Evolutionary conservation across 148 eudicot species (phyloP), one percentile per base, ranked within the genome.

Genomic region (Chenopodium formosanum): DNA sequence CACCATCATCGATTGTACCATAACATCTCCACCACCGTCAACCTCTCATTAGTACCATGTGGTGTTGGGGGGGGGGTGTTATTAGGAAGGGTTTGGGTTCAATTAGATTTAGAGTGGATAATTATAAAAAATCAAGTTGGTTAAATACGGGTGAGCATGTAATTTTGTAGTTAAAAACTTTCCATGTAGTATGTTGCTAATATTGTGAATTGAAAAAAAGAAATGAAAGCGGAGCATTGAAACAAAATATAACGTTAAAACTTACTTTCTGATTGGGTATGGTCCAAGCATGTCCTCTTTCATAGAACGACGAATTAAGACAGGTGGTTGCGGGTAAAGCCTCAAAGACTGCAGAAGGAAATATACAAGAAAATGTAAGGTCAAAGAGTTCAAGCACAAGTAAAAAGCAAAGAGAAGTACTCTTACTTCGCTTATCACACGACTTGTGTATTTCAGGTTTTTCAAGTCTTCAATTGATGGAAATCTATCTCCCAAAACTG

Each of bases 311-410:
- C 99, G 99, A 71, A 96, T 96, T 75, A 96, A 84, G 50, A 96
- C 98, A 70, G 99, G 99, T 69, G 99, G 99, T 75, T 95, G 99
- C 74, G 99, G 99, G 79, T 96, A 96, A 77, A 96, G 97, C 87
- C 99, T 92, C 89, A 96, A 87, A 47, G 99, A 96, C 99, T 96
- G 90, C 76, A 83, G 80, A 79, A 29, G 73, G 67, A 67, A 76
- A 77, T 9, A 65, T 76, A 67, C 9, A 48, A 22, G 31, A 66
- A 81, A 60, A 27, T 40, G 66, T 74, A 25, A 44, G 66, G 32
- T 25, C 44, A 60, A 40, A 62, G 37, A 77, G 62, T 58, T 47
- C 48, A 44, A 34, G 4, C 34, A 68, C 70, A 74, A 68, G 58
- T 34, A 47, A n/a, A 37, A 58, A 64, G 63, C 0, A 48, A n/a